Evolutionary conservation across 2,329 filamentous ascomycete species (phyloP).

Genomic region (Cladobotryum protrusum): DNA sequence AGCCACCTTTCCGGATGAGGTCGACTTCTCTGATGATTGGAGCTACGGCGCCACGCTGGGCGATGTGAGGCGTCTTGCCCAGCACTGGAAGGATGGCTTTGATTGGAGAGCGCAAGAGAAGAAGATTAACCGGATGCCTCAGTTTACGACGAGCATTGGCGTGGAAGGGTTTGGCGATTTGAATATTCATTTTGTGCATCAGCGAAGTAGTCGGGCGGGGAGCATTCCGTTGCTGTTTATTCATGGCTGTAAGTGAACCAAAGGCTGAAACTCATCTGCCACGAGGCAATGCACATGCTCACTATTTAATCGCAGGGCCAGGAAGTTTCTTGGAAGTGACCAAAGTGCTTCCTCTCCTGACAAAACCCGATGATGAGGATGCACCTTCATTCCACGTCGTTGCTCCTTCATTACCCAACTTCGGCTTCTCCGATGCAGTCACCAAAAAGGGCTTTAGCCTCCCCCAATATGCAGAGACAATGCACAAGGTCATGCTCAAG

Average conservation of each 20-base stretch:
- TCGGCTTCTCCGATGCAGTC: conserved; percentile 30
- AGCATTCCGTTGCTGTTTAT: conserved; percentile 61
- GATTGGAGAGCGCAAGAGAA: conserved; percentile 57
- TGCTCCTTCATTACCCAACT: conserved; percentile 53
- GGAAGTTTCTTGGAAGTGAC: conserved; percentile 62
- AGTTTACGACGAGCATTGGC: conserved; percentile 46
- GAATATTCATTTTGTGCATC: conserved; percentile 59
- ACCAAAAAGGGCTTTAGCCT: conserved; percentile 26
- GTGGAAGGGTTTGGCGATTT: conserved; percentile 54
- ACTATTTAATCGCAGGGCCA: conserved; percentile 38
- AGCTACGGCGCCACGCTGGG: conserved; percentile 25
- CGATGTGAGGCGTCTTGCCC: conserved; percentile 29
- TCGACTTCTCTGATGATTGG: conserved; percentile 28
- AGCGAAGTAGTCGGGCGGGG: conserved; percentile 40
- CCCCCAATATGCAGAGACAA: conserved; percentile 42
- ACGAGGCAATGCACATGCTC: background rate
- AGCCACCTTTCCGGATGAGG: conserved; percentile 24
- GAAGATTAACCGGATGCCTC: conserved; percentile 52
- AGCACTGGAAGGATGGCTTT: conserved; percentile 41
- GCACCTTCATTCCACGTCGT: conserved; percentile 47
- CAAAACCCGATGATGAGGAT: conserved; percentile 21
- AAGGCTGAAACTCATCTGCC: background rate
- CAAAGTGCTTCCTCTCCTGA: conserved; percentile 51
- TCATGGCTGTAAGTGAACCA: conserved; percentile 49
- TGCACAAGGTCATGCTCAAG: conserved; percentile 62